These are phyloP conservation scores for Poa pratensis DNA, from an alignment of 176 grass and related monocot genomes.

Conservation along the genomic window DNA sequence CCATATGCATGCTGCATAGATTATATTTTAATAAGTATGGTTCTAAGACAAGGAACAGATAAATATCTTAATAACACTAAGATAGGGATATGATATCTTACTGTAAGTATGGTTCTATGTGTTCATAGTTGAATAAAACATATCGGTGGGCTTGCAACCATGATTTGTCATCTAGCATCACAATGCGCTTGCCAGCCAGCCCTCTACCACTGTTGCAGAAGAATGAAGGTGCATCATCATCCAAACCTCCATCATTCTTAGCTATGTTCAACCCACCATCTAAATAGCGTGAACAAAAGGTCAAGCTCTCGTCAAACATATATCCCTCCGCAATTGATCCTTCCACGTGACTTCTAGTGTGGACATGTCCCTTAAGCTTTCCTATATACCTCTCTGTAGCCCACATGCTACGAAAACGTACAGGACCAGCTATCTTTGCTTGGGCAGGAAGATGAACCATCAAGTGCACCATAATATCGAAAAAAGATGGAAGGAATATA, in stretches of 20 bases:
- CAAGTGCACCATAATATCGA: no score
- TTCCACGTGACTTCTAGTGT: no score
- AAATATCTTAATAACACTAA: not conserved
- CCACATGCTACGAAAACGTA: no score
- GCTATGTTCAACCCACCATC: not conserved
- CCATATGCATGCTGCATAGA: no score
- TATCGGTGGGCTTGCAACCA: conserved; percentile 6
- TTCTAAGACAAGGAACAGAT: no score
- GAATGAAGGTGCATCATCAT: not conserved
- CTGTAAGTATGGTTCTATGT: not conserved
- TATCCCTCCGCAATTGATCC: no score
- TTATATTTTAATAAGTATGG: no score
- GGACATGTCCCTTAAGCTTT: not conserved
- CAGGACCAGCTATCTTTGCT: no score
- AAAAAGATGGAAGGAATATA: no score
- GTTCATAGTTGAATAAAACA: not conserved
- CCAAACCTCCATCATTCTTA: not conserved
- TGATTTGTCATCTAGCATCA: not conserved
- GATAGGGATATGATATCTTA: not conserved
- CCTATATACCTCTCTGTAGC: not conserved
- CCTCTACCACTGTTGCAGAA: not conserved
- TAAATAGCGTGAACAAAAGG: not conserved
- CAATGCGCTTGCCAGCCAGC: not conserved
- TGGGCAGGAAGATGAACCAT: no score
- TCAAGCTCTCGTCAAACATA: not conserved